Base-by-base conservation (phyloP, 176 grass and related monocot genomes). In the Poa pratensis region DNA sequence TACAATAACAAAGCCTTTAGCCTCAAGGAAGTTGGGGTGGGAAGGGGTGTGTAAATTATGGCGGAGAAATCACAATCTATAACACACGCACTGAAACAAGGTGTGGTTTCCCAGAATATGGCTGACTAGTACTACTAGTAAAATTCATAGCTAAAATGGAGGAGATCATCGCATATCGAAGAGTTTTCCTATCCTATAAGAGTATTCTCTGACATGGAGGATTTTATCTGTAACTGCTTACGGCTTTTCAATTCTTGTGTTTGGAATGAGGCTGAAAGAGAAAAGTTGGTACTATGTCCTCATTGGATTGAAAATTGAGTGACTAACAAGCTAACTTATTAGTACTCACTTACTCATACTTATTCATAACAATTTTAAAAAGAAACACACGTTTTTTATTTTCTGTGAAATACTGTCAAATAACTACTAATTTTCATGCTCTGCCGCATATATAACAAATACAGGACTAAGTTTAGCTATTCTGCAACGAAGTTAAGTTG, bases 191-290 rank as follows among this genome's bases (percentile, higher is more conserved):
- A 55, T 76, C 30, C 10, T 55, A 55, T 14, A 46, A 30, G 51
- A 28, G 15, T 17, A 74, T 28, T 57, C 51, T 54, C 49, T 13
- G 11, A 37, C 51, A 57, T 77, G 74, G 30, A 77, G 28, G 5
- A 37, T 54, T n/a, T 57, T 39, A 77, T 22, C 74, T 57, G 75
- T 58, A 77, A 77, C 11, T 58, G 75, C 19, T 39, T 22, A 35
- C 5, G 51, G 19, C 19, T 77, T 77, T 35, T 6, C 19, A 23
- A 14, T 15, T 77, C 30, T 39, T 15, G 1, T 57, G 50, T 14
- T 57, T 37, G 27, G 17, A 55, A 57, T 5, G 2, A 57, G 11
- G 5, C 34, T 77, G 51, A 57, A 48, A 57, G 51, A 37, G 19
- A 57, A 54, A 77, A 22, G 10, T 37, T 5, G 11, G 51, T 57